Evolutionary conservation across 2,329 filamentous ascomycete genomes (phyloP), one percentile per base, ranked within the genome.

Genomic region (Nannizzia gypsea): DNA sequence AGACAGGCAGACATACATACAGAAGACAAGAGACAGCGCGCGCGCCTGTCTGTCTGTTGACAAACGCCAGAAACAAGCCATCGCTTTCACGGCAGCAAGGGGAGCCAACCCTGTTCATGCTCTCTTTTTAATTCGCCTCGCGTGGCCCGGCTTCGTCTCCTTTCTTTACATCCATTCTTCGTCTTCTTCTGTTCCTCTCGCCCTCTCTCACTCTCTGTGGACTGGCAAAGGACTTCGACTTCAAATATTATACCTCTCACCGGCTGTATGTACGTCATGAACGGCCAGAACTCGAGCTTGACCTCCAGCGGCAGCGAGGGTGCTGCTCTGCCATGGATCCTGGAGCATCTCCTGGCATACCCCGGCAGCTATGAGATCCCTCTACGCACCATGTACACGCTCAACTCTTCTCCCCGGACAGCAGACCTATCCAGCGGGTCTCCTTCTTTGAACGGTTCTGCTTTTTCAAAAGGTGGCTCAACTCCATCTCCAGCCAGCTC

Each of bases 331-430:
- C 71, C 75, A 62, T 77, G 80, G 77, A 81, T 84, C 62, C 74
- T 83, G 56, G 81, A 83, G 61, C 81, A 83, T 68, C 76, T 84
- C 60, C 72, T 85, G 58, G 78, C 80, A 61, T 83, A 85, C 67
- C 82, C 83, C 6, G 79, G 77, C 66, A 81, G 77, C 65, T 86
- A 86, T 67, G 84, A 86, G 66, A 82, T 86, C 34, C 84, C 84
- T 20, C 76, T 87, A 28, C 80, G 83, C 60, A 85, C 82, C 63
- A 86, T 86, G 81, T 86, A 86, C 73, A 80, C 80, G 26, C 76
- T 87, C 69, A 87, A 87, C 68, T 83, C 80, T 63, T 78, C 80
- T 17, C 78, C 82, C 17, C 78, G 72, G 55, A 34, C 26, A 6
- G 69, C 72, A 54, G 72, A 73, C 60, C 69, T 71, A 28, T 65